These are phyloP conservation scores for Cercospora brassicicola DNA, from an alignment of 2,329 filamentous ascomycete genomes.

Conservation along the genomic window DNA sequence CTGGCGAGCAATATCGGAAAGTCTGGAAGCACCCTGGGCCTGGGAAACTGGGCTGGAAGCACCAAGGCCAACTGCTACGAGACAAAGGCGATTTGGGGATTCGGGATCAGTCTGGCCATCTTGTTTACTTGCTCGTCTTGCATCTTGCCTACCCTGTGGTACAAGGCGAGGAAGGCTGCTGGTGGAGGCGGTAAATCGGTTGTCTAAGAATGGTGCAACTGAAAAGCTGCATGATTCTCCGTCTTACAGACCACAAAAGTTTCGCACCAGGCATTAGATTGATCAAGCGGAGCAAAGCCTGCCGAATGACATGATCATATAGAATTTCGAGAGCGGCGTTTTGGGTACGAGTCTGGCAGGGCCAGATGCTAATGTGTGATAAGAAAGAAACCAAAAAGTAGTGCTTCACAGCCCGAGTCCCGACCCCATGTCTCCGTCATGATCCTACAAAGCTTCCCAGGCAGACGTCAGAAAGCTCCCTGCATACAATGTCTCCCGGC, in stretches of 20 bases:
- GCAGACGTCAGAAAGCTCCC: background rate
- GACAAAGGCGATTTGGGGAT: conserved; percentile 84
- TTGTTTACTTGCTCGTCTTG: conserved; percentile 49
- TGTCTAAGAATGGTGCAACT: conserved; percentile 7
- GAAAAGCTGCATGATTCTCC: background rate
- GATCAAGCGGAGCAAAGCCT: background rate
- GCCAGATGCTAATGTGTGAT: background rate
- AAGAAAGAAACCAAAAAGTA: background rate
- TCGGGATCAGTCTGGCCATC: conserved; percentile 72
- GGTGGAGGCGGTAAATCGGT: conserved; percentile 21
- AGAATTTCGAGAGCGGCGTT: background rate
- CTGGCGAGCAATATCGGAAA: conserved; percentile 55
- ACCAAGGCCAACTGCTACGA: conserved; percentile 71
- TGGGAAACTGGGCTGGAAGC: conserved; percentile 59
- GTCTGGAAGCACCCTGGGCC: conserved; percentile 52
- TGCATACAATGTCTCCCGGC: background rate
- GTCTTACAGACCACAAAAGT: background rate
- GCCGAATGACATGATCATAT: background rate
- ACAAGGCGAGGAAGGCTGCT: conserved; percentile 50
- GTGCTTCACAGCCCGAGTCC: background rate
- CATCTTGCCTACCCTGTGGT: conserved; percentile 51
- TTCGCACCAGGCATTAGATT: background rate
- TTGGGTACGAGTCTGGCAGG: background rate
- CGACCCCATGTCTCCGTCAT: background rate
- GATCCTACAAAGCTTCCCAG: background rate